Evolutionary conservation across 148 eudicot genomes (phyloP), one percentile per base, ranked within the genome.

Genomic region (Chenopodium berlandieri): DNA sequence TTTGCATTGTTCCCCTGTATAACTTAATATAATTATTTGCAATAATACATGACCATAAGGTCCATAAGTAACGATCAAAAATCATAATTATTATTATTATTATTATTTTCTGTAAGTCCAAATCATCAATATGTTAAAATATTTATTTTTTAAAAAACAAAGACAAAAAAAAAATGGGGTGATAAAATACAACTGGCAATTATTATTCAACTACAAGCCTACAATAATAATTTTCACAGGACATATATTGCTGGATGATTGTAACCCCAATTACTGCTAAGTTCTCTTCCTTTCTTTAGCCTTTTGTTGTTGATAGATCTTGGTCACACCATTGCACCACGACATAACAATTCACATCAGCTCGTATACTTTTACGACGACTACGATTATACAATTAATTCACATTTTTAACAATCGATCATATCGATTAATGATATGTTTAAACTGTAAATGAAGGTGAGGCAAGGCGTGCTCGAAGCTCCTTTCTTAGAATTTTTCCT

Each of bases 401-500:
- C 75, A 72, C 71, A 80, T 67, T 58, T 72, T 37, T 48, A 22
- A 9, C 3, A 32, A 69, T 11, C 19, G 4, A 16, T 40, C 40
- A 4, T 34, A 40, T 37, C 30, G 7, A 37, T 32, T 20, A 2
- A 47, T 27, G 7, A 30, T 5, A 48, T 4, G 7, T 9, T 17
- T 34, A 30, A 60, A 72, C 25, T 30, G 40, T 19, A 10, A 82
- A 2, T 4, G 69, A 2, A 2, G 72, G 63, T 1, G 82, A 34
- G 44, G 87, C 83, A 0, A 92, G 91, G 66, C 87, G 88, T 64
- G 91, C 89, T 80, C 97, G 88, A 7, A 94, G 90, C 20, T 94
- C 97, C 82, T 92, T 94, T 81, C 98, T 92, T 19, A 94, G 76
- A 12, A 94, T 94, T 78, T 94, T 94, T 27, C 98, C 98, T 1